These are phyloP conservation scores for Murraya paniculata DNA, from an alignment of 345 rosid genomes.

Conservation along the genomic window DNA sequence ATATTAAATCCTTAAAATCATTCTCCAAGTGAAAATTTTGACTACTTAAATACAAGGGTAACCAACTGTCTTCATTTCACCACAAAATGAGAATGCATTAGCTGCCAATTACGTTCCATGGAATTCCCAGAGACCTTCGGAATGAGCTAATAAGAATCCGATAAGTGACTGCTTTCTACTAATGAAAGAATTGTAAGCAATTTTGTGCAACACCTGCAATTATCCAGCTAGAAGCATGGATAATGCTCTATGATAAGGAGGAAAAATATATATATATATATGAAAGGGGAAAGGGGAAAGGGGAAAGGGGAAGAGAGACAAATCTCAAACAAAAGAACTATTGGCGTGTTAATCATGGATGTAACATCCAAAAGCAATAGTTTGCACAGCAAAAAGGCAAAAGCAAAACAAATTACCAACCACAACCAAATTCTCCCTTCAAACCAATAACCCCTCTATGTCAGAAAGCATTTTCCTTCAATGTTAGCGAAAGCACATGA, in stretches of 20 bases:
- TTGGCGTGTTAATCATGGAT: background rate
- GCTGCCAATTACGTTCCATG: background rate
- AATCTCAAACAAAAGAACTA: background rate
- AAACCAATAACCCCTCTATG: background rate
- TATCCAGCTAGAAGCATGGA: background rate
- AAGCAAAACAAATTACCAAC: background rate
- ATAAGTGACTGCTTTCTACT: background rate
- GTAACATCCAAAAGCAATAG: background rate
- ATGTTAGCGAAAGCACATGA: background rate
- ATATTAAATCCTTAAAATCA: background rate
- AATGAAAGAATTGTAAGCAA: background rate
- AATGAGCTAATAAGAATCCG: background rate
- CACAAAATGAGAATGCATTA: background rate
- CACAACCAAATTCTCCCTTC: background rate
- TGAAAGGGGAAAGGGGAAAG: background rate
- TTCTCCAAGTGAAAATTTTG: background rate
- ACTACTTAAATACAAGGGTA: background rate
- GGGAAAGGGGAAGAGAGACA: background rate
- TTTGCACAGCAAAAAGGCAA: background rate
- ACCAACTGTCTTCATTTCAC: background rate
- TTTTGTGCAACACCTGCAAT: background rate
- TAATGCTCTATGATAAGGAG: background rate
- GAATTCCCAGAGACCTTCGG: background rate
- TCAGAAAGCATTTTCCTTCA: background rate
- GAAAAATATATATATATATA: too few species aligned